Conservation (phyloP, 257 asterid species). For the Buddleja alternifolia region DNA sequence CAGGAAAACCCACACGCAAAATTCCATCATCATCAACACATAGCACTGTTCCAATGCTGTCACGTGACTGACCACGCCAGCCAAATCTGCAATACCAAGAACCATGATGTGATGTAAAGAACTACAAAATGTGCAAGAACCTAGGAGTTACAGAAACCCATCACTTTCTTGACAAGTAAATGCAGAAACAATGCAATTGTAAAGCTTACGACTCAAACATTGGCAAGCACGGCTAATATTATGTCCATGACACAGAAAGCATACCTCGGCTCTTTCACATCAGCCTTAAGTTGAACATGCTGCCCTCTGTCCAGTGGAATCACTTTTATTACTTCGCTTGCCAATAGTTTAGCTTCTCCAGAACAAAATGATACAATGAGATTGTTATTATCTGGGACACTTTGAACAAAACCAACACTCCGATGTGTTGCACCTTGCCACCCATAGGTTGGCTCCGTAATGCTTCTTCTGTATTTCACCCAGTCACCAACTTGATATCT, state of each 20-base stretch:
- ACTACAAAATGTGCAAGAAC: slow-evolving; percentile 17
- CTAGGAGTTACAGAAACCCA: slow-evolving; percentile 1
- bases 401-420: slow-evolving; percentile 97
- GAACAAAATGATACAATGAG: slow-evolving; percentile 86
- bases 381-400: slow-evolving; percentile 73
- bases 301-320: slow-evolving; percentile 98
- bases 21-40: slow-evolving; percentile 99
- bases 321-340: slow-evolving; percentile 81
- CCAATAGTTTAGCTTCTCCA: slow-evolving; percentile 72
- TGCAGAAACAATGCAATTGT: background rate
- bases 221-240: background rate
- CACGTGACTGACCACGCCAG: slow-evolving; percentile 95
- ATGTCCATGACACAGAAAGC: slow-evolving; percentile 22
- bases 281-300: slow-evolving; percentile 88
- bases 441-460: slow-evolving; percentile 76
- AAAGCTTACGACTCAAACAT: slow-evolving; percentile 2
- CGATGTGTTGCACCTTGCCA: slow-evolving; percentile 93
- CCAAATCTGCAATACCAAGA: slow-evolving; percentile 77
- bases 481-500: slow-evolving; percentile 93
- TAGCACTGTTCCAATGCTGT: slow-evolving; percentile 91
- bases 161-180: slow-evolving; percentile 4
- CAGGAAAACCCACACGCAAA: slow-evolving; percentile 97
- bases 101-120: background rate
- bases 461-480: slow-evolving; percentile 86
- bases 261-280: slow-evolving; percentile 92